These are phyloP conservation scores for Zychaea mexicana DNA, from an alignment of 371 early-diverging fungal genomes.

Conservation along the genomic window DNA sequence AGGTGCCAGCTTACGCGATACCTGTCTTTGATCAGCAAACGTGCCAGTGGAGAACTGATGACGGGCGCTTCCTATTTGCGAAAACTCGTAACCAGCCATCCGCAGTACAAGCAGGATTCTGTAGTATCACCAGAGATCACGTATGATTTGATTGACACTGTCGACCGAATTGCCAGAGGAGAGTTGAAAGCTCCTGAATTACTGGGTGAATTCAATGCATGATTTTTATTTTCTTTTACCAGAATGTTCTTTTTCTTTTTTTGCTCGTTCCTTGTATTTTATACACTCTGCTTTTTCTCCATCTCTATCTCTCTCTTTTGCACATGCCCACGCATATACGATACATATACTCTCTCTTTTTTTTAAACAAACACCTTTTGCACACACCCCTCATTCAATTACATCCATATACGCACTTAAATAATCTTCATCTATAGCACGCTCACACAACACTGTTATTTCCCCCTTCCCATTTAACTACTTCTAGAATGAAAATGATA, in stretches of 20 bases:
- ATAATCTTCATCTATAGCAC: background rate
- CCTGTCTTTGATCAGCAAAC: constrained; percentile 79
- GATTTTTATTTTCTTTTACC: background rate
- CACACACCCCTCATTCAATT: background rate
- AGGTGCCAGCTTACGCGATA: constrained; percentile 74
- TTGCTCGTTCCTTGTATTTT: constrained; percentile 4
- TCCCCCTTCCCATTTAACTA: background rate
- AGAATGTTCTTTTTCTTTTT: background rate
- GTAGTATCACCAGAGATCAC: constrained; percentile 83
- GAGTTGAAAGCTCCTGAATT: constrained; percentile 62
- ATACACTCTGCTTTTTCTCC: background rate
- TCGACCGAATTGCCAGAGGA: constrained; percentile 71
- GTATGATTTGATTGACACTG: constrained; percentile 81
- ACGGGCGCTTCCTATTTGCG: constrained; percentile 94
- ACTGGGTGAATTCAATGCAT: constrained; percentile 40
- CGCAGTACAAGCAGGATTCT: constrained; percentile 91
- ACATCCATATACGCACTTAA: background rate
- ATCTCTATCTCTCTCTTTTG: background rate
- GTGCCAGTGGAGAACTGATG: constrained; percentile 81
- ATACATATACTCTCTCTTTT: background rate
- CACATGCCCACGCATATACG: background rate
- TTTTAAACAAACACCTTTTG: background rate
- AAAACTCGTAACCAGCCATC: constrained; percentile 87
- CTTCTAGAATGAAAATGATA: background rate
- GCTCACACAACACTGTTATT: too few relatives aligned